Evolutionary conservation across 176 grass and related monocot genomes (phyloP).

Genomic region (Secale cereale): DNA sequence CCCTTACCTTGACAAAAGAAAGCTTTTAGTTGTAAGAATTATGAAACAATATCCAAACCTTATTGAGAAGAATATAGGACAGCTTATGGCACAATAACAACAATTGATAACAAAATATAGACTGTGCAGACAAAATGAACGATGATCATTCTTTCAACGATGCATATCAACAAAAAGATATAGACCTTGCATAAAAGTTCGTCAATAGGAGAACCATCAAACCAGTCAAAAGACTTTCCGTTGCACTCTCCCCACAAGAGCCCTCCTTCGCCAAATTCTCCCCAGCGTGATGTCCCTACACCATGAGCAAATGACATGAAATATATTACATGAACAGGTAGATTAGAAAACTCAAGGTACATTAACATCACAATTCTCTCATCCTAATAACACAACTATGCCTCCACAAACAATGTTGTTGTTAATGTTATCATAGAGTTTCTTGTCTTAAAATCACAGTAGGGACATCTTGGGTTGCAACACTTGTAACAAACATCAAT

Average conservation of each 20-base stretch:
- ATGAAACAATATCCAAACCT: constrained; percentile 31
- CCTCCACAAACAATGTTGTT: neutral
- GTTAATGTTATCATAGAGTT: constrained; percentile 14
- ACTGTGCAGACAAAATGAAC: neutral
- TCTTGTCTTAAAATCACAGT: neutral
- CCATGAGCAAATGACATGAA: constrained; percentile 24
- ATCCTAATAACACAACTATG: neutral
- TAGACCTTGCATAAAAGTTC: constrained; percentile 85
- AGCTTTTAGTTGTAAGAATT: constrained; percentile 2
- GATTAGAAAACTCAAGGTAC: constrained; percentile 16
- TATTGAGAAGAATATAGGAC: constrained; percentile 14
- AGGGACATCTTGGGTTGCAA: neutral
- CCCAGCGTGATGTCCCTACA: constrained; percentile 82
- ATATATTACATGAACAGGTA: constrained; percentile 12
- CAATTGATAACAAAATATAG: neutral
- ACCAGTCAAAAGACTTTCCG: constrained; percentile 84
- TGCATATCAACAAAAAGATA: constrained; percentile 28
- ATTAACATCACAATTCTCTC: neutral
- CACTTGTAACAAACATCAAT: constrained; percentile 5
- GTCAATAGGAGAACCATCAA: constrained; percentile 67
- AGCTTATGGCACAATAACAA: neutral
- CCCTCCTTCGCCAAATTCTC: constrained; percentile 88
- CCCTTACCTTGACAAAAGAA: constrained; percentile 62
- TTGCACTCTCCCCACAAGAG: constrained; percentile 95
- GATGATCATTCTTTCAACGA: neutral